Evolutionary conservation across 352 stramenopile genomes (phyloP), one percentile per base, ranked within the genome.

Genomic region (Plasmopara halstedii): DNA sequence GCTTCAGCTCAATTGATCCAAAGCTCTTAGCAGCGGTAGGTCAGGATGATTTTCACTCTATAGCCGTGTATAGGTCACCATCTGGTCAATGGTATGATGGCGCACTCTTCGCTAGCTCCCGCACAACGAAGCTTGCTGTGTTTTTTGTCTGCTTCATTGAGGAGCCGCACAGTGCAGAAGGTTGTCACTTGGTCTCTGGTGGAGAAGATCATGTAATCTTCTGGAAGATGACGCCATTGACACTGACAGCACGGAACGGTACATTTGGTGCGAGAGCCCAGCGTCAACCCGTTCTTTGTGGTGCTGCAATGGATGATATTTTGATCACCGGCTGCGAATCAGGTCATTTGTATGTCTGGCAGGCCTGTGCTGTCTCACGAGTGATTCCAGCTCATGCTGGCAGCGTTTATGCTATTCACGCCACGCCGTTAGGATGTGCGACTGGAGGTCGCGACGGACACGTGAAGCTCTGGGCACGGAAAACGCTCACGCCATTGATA

Each of bases 341-440:
- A 0, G 79, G 79, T 3, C 79, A 88, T 36, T 41, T 91, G 10
- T 88, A 88, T 42, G 61, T 70, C 25, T 91, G 79, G 79, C 74
- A 91, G 31, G 70, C 73, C 6, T 69, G 68, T 32, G 60, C 69
- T 3, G 71, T 91, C 3, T 56, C 64, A 2, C 55, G 63, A 23
- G 73, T 70, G 6, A 43, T 91, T 10, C 76, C 79, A n/a, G 76
- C 69, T 11, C 79, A 91, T 43, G 71, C 67, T 15, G 74, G 77
- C 2, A 70, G 69, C 0, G 69, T 91, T 21, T 87, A 91, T 34
- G 60, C 68, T 11, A 63, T 91, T 33, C 66, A 85, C n/a, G 43
- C 74, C 8, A 83, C 76, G 9, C 36, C 56, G 1, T 48, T 64
- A 4, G 76, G 79, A 9, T 83, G 65, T 22, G 76, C 81, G 9